Conservation (phyloP, 116 monocot species). For the Iris pallida region DNA sequence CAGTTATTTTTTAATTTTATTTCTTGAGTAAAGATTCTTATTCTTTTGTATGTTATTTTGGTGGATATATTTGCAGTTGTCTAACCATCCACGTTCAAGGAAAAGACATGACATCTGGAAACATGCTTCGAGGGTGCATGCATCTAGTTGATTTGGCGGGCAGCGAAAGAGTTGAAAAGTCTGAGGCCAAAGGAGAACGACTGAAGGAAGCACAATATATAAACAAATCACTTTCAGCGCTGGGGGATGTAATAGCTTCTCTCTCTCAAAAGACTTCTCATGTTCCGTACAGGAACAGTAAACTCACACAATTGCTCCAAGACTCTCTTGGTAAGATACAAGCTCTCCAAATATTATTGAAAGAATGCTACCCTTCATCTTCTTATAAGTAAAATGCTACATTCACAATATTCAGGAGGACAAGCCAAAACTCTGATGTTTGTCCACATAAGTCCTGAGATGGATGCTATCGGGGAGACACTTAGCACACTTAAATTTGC, state of each 20-base stretch:
- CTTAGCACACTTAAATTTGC: slow-evolving; percentile 97
- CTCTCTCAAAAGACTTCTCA: slow-evolving; percentile 72
- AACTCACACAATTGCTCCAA: slow-evolving; percentile 90
- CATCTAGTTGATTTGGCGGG: slow-evolving; percentile 56
- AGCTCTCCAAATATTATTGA: not conserved
- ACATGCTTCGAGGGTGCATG: slow-evolving; percentile 69
- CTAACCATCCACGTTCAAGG: slow-evolving; percentile 87
- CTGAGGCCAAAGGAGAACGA: slow-evolving; percentile 39
- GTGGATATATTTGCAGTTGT: slow-evolving; percentile 48
- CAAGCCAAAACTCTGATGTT: slow-evolving; percentile 98
- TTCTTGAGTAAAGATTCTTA: not conserved
- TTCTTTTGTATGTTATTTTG: not conserved
- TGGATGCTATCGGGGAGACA: slow-evolving; percentile 75
- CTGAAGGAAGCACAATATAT: slow-evolving; percentile 43
- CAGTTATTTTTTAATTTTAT: not conserved
- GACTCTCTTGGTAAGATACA: slow-evolving; percentile 80
- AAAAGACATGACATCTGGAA: slow-evolving; percentile 65
- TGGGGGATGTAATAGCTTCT: slow-evolving; percentile 45
- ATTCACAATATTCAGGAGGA: slow-evolving; percentile 48
- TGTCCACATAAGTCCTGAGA: slow-evolving; percentile 90
- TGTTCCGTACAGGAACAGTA: slow-evolving; percentile 93
- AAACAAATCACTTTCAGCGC: slow-evolving; percentile 48
- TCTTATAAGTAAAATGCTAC: not conserved
- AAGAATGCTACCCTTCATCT: not conserved
- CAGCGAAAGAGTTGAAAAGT: slow-evolving; percentile 46